Base-by-base conservation (phyloP, 73 alveolate genomes). In the Urostyla sp. region DNA sequence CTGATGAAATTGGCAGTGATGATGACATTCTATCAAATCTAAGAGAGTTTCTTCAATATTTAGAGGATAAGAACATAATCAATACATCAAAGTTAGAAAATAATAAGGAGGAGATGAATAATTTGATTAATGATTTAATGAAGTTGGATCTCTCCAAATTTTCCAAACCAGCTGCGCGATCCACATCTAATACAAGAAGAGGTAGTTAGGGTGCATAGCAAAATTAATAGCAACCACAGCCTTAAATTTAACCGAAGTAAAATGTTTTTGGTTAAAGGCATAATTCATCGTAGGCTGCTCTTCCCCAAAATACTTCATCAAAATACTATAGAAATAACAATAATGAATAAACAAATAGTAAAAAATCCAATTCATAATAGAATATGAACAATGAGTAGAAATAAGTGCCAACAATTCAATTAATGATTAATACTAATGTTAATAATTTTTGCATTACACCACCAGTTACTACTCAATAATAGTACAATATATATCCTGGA, bases 51-150 rank as follows among this genome's bases (percentile, higher is more conserved):
- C 54, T 79, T 1, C 23, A 60, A 1, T 82, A 82, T 43, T 53
- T 82, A 7, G 91, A 82, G 32, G 91, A 82, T 13, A 82, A 82
- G 55, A 82, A 82, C 60, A 49, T 82, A 4, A 82, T 82, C 53
- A 82, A 85, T 32, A 53, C 85, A 32, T 30, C 72, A 11, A 67
- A 61, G 58, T 46, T 85, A 16, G 86, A 75, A 49, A 58, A 51
- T 10, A 57, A 36, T 46, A 69, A 67, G 46, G 86, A 67, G 16
- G 74, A 82, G 23, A 30, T 82, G 75, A 82, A 72, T n/a, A 46
- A 69, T 26, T 35, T 82, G 18, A 63, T 82, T 8, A 37, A 40
- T 20, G 91, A 75, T 28, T 20, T 82, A 16, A 69, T 72, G 80
- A 82, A 72, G 61, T 35, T 69, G n/a, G 87, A 82, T 54, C 37